A percentile compares a stretch with the other conserved stretches of the same genome.
Conservation (phyloP, 179 eudicot species). For the Spergularia azorica region DNA sequence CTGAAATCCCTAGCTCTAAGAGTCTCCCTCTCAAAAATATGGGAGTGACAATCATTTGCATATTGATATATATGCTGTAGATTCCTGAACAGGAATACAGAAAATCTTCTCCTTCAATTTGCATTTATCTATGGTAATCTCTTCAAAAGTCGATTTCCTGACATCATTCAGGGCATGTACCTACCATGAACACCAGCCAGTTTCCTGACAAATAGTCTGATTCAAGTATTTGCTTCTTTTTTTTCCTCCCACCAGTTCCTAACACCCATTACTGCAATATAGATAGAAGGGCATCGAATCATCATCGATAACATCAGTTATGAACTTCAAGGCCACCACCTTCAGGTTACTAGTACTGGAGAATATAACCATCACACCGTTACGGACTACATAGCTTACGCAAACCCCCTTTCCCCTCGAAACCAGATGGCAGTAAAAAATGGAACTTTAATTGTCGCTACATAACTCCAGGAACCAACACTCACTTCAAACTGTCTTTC, state of each 20-base stretch:
- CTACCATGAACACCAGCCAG: too few species aligned
- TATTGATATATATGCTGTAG: conserved; percentile 25
- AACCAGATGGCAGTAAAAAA: not conserved
- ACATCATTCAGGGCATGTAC: not conserved
- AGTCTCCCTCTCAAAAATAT: conserved; percentile 24
- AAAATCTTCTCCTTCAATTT: conserved; percentile 12
- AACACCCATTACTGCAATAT: not conserved
- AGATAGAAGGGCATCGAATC: not conserved
- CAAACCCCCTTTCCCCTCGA: not conserved
- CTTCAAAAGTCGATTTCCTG: not conserved
- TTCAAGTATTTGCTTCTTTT: not conserved
- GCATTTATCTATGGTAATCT: not conserved
- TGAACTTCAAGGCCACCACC: not conserved
- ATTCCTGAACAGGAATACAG: conserved; percentile 22
- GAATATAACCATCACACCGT: not conserved
- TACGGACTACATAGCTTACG: not conserved
- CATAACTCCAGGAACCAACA: not conserved
- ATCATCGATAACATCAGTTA: not conserved
- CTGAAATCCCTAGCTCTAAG: conserved; percentile 10
- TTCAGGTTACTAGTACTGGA: not conserved
- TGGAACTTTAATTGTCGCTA: not conserved
- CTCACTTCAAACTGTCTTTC: conserved; percentile 16
- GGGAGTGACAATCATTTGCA: conserved; percentile 33
- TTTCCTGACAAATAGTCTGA: not conserved
- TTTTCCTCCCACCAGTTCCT: not conserved